Base-by-base conservation (phyloP, 371 early-diverging fungal genomes). In the Rhizopus stolonifer region DNA sequence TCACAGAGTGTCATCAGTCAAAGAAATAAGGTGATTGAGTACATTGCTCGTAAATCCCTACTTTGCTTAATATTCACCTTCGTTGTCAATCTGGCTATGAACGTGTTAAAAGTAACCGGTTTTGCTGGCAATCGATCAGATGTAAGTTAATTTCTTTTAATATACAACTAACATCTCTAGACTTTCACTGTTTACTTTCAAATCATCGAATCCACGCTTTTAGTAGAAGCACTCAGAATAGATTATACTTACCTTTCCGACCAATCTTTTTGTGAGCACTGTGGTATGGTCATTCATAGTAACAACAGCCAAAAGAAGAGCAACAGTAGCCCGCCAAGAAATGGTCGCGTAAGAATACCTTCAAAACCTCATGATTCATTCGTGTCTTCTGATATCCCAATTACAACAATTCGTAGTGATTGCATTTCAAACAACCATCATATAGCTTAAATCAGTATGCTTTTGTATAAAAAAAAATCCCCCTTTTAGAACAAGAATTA, bases 11-110 rank as follows among this genome's bases (percentile, higher is more conserved):
- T 74, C 2, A 70, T 75, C 54, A 71, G 68, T 29, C 65, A 69
- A 18, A 59, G 62, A 18, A 72, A 68, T 23, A 53, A 56, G 22
- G 51, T 72, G 1, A 68, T 76, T 31, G 77, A 72, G 42, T 56
- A 72, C 22, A 70, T 76, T 54, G 77, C 77, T 26, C 61, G 77
- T 2, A 76, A 72, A 59, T 76, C 77, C 0, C 31, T 76, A 2
- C 43, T 70, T 2, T 76, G 70, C 21, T 56, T 76, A 18, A 65
- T 60, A 26, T 49, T 70, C 8, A 68, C 73, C 0, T 70, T 76
- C 46, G 50, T 65, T 14, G 65, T 66, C 47, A 76, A 76, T 34
- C 46, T 72, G 11, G 46, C 46, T 2, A 76, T 76, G 77, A 76
- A 72, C 25, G 14, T 76, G 13, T 54, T 76, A 38, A 76, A 76